phyloP scores from a whole-genome alignment of 129 eudicot species.

The Artemisia tridentata region DNA sequence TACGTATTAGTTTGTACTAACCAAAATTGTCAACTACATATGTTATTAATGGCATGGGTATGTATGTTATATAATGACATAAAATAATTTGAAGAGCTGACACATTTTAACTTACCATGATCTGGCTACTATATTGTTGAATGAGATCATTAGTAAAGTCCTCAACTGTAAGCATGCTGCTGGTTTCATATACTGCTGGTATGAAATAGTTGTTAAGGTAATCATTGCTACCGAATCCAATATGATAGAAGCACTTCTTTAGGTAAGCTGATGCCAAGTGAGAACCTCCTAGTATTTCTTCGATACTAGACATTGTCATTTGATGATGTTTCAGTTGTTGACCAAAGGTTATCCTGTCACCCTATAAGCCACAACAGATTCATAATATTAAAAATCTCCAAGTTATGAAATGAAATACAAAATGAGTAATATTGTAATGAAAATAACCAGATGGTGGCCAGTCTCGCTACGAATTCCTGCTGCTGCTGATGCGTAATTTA shows the following conservation, averaged over 20 bases:
- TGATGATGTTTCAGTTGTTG: slow-evolving; percentile 37
- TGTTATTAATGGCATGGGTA: too few species aligned
- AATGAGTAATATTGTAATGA: neutral
- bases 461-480: slow-evolving; percentile 44
- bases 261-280: slow-evolving; percentile 31
- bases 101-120: slow-evolving; percentile 27
- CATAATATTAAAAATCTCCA: neutral
- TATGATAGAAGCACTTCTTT: slow-evolving; percentile 36
- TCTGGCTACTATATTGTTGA: slow-evolving; percentile 28
- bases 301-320: slow-evolving; percentile 25
- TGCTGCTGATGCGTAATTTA: slow-evolving; percentile 45
- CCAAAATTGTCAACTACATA: too few species aligned
- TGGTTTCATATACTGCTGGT: slow-evolving; percentile 32
- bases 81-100: neutral
- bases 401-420: neutral
- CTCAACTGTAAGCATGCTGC: slow-evolving; percentile 27
- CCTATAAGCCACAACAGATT: slow-evolving; percentile 21
- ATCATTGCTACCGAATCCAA: slow-evolving; percentile 50
- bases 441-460: slow-evolving; percentile 39
- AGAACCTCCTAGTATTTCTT: slow-evolving; percentile 17
- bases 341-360: slow-evolving; percentile 41
- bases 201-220: slow-evolving; percentile 53
- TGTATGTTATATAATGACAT: too few species aligned
- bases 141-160: slow-evolving; percentile 34
- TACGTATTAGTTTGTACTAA: too few species aligned